Base-by-base conservation (phyloP, 805 yeast species). In the Brettanomyces custersianus region DNA sequence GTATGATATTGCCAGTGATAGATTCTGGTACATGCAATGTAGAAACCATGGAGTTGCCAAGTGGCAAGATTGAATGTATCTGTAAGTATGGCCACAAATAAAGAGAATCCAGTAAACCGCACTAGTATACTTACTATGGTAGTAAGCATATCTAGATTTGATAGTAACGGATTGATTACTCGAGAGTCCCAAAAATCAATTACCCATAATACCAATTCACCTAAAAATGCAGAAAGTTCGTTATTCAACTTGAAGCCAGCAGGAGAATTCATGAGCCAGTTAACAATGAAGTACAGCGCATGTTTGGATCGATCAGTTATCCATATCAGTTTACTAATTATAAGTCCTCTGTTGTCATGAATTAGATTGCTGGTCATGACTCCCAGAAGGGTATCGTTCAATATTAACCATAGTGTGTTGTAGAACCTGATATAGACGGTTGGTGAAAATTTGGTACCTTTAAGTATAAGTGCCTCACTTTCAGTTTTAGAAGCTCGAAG, bases 191-290 rank as follows among this genome's bases (percentile, higher is more conserved):
- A 84, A 41, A 80, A 73, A 31, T 73, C 73, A 20, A 88, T 66
- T 10, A 87, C 81, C 96, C 96, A 90, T 8, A 82, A 52, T 46
- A 84, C 80, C 33, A 92, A 59, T 39, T 86, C 94, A 24, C 95
- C 95, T 53, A 90, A 68, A 49, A 92, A 94, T 12, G 65, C 68
- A 0, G 96, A 84, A 15, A 92, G 65, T 49, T 87, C 96, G 40
- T 76, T 79, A 55, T 92, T 92, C 35, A 92, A 70, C 51, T 92
- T 92, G 48, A 92, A 77, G 4, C 98, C 98, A 12, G 90, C 95
- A 0, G 98, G 98, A 49, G 88, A 82, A 41, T 77, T 70, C 65
- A 87, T 85, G 25, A 92, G 65, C 88, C 94, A 82, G 0, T 62
- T 45, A 3, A 88, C 74, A 26, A 77, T 53, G 3, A 51, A 41